These are phyloP conservation scores for Peronospora destructor DNA, from an alignment of 352 stramenopile genomes.

Conservation along the genomic window DNA sequence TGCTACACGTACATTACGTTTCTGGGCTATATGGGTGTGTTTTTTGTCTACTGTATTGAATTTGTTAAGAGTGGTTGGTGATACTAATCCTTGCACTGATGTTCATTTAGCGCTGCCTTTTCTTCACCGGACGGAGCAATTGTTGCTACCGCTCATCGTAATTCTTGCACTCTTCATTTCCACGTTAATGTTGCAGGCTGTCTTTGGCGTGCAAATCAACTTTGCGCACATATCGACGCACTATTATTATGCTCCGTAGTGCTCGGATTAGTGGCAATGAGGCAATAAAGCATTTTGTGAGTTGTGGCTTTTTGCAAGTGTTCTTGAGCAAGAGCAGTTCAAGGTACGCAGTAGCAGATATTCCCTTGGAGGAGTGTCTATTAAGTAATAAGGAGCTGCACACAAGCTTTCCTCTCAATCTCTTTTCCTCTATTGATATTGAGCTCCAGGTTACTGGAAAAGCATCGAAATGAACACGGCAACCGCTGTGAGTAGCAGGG, in stretches of 20 bases:
- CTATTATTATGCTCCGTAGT: constrained; percentile 77
- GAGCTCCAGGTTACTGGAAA: constrained; percentile 17
- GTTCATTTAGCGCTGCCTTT: constrained; percentile 70
- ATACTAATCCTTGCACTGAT: neutral
- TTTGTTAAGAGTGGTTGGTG: neutral
- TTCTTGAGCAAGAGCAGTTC: neutral
- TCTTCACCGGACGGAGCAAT: constrained; percentile 85
- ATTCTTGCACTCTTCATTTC: constrained; percentile 73
- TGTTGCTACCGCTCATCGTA: constrained; percentile 78
- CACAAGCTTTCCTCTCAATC: constrained; percentile 3
- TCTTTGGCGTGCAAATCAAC: constrained; percentile 68
- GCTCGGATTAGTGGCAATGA: neutral
- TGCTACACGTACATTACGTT: constrained; percentile 99
- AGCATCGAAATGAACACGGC: constrained; percentile 16
- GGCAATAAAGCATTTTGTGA: constrained; percentile 6
- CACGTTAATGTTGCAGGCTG: constrained; percentile 67
- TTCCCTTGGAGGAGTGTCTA: constrained; percentile 14
- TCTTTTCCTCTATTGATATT: constrained; percentile 14
- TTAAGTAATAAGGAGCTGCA: constrained; percentile 22
- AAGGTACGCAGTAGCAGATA: constrained; percentile 4
- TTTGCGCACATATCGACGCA: constrained; percentile 58
- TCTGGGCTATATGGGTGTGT: constrained; percentile 91
- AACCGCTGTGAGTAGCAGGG: constrained; percentile 11
- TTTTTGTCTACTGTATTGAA: neutral
- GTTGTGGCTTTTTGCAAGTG: constrained; percentile 14